phyloP scores from a whole-genome alignment of 1,139 yeast species.

The Zygoascus meyerae region DNA sequence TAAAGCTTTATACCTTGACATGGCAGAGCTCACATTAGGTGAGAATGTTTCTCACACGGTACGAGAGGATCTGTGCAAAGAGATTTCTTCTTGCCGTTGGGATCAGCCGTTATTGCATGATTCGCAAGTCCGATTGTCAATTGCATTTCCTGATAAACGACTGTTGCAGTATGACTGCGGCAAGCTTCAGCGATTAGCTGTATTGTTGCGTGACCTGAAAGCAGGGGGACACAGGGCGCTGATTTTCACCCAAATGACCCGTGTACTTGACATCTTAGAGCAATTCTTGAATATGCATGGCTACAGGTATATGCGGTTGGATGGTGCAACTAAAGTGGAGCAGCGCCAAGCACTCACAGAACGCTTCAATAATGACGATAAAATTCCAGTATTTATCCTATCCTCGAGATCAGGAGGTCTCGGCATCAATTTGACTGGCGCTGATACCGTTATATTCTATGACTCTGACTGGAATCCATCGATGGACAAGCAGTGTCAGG shows the following conservation, averaged over 20 bases:
- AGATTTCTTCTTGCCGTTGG: slow-evolving; percentile 9
- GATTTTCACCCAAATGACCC: slow-evolving; percentile 97
- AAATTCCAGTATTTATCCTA: slow-evolving; percentile 84
- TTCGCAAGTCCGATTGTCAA: slow-evolving; percentile 78
- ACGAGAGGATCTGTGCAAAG: slow-evolving; percentile 3
- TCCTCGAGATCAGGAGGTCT: slow-evolving; percentile 97
- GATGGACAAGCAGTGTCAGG: slow-evolving; percentile 99
- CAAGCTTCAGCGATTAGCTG: slow-evolving; percentile 79
- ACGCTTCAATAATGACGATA: slow-evolving; percentile 78
- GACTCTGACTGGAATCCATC: slow-evolving; percentile 99
- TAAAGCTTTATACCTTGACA: slow-evolving; percentile 69
- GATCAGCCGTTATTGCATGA: slow-evolving; percentile 58
- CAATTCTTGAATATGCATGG: slow-evolving; percentile 94
- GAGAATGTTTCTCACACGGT: slow-evolving; percentile 34
- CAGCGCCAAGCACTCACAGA: slow-evolving; percentile 94
- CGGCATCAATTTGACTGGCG: slow-evolving; percentile 96
- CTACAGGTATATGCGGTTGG: slow-evolving; percentile 86
- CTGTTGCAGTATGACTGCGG: slow-evolving; percentile 95
- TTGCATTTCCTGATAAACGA: slow-evolving; percentile 94
- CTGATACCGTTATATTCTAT: slow-evolving; percentile 97
- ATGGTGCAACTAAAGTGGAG: slow-evolving; percentile 96
- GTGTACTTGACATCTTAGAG: slow-evolving; percentile 87
- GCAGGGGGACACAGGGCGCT: slow-evolving; percentile 89
- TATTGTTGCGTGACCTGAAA: slow-evolving; percentile 66
- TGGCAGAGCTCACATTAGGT: slow-evolving; percentile 51